Conservation (phyloP, 306 rosid genomes). For the Morella rubra region DNA sequence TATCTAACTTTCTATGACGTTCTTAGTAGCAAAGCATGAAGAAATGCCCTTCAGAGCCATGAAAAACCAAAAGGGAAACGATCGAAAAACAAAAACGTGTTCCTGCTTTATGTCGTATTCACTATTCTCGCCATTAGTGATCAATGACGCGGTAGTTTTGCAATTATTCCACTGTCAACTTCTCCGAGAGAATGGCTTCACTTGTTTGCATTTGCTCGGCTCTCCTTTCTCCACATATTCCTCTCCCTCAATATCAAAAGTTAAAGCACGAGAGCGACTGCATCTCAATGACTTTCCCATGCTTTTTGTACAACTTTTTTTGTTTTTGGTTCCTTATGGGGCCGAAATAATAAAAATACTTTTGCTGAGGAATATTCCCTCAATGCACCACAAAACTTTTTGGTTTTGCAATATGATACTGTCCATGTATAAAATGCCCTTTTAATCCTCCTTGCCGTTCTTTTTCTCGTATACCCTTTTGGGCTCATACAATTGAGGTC, state of each 20-base stretch:
- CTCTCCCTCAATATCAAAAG: background rate
- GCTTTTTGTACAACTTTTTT: too few relatives aligned
- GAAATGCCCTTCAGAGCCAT: too few relatives aligned
- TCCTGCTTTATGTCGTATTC: background rate
- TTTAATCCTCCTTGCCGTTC: background rate
- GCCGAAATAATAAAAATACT: too few relatives aligned
- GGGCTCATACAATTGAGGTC: background rate
- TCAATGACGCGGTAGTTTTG: background rate
- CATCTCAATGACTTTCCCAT: background rate
- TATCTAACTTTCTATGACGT: too few relatives aligned
- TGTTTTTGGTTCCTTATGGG: too few relatives aligned
- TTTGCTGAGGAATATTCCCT: too few relatives aligned
- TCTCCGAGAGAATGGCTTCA: background rate
- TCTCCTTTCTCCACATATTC: background rate
- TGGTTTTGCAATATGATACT: too few relatives aligned
- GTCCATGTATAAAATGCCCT: too few relatives aligned
- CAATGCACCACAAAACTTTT: too few relatives aligned
- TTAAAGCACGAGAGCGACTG: background rate
- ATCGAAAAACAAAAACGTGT: background rate
- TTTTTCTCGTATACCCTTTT: background rate
- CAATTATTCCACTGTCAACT: background rate
- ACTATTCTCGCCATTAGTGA: too few relatives aligned
- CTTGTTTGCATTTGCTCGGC: background rate
- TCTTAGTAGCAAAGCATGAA: too few relatives aligned
- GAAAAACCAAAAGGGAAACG: too few relatives aligned